Conservation (phyloP, 169 alveolate genomes). For the Pseudocohnilembus persalinus region DNA sequence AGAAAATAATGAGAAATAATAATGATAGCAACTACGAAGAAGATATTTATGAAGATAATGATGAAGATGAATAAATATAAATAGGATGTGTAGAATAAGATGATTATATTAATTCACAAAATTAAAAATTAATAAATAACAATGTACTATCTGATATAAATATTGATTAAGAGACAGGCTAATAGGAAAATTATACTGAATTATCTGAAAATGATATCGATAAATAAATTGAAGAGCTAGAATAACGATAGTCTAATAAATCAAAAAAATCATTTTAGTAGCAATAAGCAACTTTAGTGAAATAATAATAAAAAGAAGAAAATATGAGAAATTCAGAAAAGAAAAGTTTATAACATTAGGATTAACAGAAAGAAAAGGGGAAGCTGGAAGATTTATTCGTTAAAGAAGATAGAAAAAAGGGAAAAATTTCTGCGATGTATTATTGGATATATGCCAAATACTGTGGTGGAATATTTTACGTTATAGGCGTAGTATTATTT, state of each 20-base stretch:
- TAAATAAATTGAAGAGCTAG: no score
- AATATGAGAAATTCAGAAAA: not conserved
- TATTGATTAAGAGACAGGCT: conserved; percentile 14
- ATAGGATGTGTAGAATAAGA: not conserved
- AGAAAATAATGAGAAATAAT: conserved; percentile 48
- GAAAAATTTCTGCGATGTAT: conserved; percentile 6
- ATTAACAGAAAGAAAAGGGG: not conserved
- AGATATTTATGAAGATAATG: conserved; percentile 10
- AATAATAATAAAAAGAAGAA: no score
- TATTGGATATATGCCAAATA: not conserved
- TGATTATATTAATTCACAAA: not conserved
- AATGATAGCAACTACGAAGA: conserved; percentile 13
- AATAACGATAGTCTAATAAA: no score
- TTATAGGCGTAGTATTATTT: not conserved
- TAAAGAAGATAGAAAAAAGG: conserved; percentile 14
- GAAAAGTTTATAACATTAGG: not conserved
- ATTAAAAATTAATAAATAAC: not conserved
- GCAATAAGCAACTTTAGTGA: no score
- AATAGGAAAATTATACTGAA: not conserved
- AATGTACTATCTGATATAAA: not conserved
- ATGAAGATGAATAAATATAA: not conserved
- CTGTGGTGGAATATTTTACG: conserved; percentile 6
- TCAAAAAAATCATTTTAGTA: no score
- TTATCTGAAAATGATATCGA: not conserved
- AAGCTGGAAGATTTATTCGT: conserved; percentile 19